phyloP scores from a whole-genome alignment of 768 basidiomycete genomes.

The Boletus subparvulus region DNA sequence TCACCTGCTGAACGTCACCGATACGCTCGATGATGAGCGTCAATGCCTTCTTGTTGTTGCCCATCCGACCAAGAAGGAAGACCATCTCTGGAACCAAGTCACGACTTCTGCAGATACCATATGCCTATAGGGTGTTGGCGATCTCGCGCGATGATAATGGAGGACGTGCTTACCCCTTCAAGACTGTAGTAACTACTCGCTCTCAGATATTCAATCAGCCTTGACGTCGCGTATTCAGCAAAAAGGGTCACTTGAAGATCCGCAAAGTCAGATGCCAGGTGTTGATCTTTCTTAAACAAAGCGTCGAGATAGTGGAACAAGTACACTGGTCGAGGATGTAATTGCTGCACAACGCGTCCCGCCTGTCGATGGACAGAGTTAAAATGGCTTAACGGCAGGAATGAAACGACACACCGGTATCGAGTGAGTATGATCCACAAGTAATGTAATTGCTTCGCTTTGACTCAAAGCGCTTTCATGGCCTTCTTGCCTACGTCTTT shows the following conservation, averaged over 20 bases:
- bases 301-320: constrained; percentile 93
- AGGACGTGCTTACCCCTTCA: constrained; percentile 55
- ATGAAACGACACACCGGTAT: constrained; percentile 68
- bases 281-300: constrained; percentile 82
- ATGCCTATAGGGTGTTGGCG: constrained; percentile 55
- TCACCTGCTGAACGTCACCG: constrained; percentile 85
- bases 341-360: constrained; percentile 82
- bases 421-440: constrained; percentile 94
- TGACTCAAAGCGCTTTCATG: constrained; percentile 41
- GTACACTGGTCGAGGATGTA: constrained; percentile 72
- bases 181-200: constrained; percentile 90
- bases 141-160: neutral
- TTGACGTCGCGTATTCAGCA: constrained; percentile 77
- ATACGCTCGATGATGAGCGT: constrained; percentile 93
- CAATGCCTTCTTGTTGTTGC: constrained; percentile 93
- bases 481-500: constrained; percentile 48
- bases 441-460: constrained; percentile 79
- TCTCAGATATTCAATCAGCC: constrained; percentile 87
- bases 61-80: constrained; percentile 95
- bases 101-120: constrained; percentile 76
- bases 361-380: constrained; percentile 49
- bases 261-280: constrained; percentile 75
- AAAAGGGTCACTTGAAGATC: constrained; percentile 90
- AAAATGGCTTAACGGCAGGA: neutral
- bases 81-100: constrained; percentile 97